Evolutionary conservation across 176 grass and related monocot species (phyloP).

Genomic region (Typha latifolia): DNA sequence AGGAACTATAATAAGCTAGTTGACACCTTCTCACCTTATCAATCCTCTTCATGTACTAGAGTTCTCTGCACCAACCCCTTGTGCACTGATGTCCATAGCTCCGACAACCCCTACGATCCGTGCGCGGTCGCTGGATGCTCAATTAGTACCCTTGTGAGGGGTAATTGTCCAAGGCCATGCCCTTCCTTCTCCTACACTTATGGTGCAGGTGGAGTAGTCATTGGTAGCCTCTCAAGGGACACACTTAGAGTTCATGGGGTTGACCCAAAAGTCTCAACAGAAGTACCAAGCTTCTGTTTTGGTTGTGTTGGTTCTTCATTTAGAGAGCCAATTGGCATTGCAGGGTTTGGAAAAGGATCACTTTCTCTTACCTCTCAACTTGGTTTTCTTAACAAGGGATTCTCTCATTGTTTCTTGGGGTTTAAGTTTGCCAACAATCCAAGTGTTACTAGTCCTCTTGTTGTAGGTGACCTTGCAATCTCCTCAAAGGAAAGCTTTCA

Average conservation of each 20-base stretch:
- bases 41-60: conserved; percentile 15
- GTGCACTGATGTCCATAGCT: conserved; percentile 36
- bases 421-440: conserved; percentile 33
- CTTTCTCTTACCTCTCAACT: conserved; percentile 39
- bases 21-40: conserved; percentile 16
- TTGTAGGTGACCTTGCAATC: conserved; percentile 38
- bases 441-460: conserved; percentile 31
- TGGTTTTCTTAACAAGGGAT: conserved; percentile 35
- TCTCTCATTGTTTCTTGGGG: conserved; percentile 48
- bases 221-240: conserved; percentile 34
- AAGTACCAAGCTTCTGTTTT: conserved; percentile 22
- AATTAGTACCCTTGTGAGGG: conserved; percentile 20
- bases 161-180: conserved; percentile 31
- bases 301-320: conserved; percentile 38
- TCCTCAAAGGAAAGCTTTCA: conserved; percentile 11
- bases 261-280: neutral
- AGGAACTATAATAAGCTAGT: neutral
- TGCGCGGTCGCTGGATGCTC: conserved; percentile 28
- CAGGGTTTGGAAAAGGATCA: conserved; percentile 36
- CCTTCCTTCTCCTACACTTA: conserved; percentile 54
- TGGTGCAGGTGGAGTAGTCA: conserved; percentile 26
- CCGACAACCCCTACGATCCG: conserved; percentile 34
- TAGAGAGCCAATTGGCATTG: conserved; percentile 41
- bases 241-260: conserved; percentile 25
- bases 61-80: conserved; percentile 22